These are phyloP conservation scores for Coccomyxa sp. DNA, from an alignment of 139 green algal genomes.

Conservation along the genomic window DNA sequence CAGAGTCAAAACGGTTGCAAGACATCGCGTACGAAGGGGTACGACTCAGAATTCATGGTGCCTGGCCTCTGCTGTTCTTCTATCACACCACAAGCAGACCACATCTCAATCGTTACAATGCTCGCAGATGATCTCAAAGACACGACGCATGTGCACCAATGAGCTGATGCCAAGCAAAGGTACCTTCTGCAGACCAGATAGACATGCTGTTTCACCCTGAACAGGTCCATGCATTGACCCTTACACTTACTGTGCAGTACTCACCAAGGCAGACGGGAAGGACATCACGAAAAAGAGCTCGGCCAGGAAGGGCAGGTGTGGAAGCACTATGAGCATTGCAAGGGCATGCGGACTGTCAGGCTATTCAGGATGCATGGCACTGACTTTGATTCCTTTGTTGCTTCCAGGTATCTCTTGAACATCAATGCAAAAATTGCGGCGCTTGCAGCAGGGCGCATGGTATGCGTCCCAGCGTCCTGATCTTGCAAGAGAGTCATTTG, in stretches of 20 bases:
- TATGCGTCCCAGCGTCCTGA: neutral
- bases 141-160: neutral
- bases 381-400: neutral
- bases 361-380: neutral
- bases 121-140: conserved; percentile 6
- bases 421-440: conserved; percentile 16
- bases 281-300: conserved; percentile 83
- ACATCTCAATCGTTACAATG: neutral
- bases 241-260: conserved; percentile 36
- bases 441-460: conserved; percentile 14
- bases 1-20: neutral
- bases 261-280: conserved; percentile 63
- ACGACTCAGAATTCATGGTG: neutral
- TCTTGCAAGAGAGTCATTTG: neutral
- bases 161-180: conserved; percentile 5
- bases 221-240: neutral
- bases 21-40: neutral
- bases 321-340: neutral
- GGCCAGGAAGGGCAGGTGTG: conserved; percentile 59
- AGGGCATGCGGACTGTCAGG: neutral
- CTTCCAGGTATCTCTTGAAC: conserved; percentile 22
- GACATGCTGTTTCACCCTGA: neutral
- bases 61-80: neutral
- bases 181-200: neutral
- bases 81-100: neutral